A percentile compares a stretch with the other conserved stretches of the same genome.
These are phyloP conservation scores for Podospora bellae-mahoneyi DNA, from an alignment of 495 filamentous ascomycete species.

Conservation along the genomic window DNA sequence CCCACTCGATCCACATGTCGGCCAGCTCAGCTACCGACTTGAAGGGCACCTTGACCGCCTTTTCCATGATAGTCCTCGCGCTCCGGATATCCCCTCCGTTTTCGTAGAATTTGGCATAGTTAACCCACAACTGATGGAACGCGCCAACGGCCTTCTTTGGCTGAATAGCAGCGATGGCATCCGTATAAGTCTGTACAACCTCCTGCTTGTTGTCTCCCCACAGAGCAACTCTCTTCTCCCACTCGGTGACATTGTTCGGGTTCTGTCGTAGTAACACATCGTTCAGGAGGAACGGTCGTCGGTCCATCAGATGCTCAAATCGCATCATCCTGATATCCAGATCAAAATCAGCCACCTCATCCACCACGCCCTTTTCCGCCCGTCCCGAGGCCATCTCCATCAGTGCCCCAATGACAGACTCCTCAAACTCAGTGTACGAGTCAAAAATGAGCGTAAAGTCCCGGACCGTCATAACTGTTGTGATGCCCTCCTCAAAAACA, in stretches of 20 bases:
- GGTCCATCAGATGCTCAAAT: constrained; percentile 97
- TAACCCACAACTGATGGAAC: constrained; percentile 93
- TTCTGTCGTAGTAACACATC: constrained; percentile 95
- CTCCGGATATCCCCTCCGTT: constrained; percentile 78
- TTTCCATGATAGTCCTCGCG: constrained; percentile 91
- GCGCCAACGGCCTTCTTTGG: constrained; percentile 93
- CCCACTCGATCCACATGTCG: constrained; percentile 98
- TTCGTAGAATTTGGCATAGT: constrained; percentile 98
- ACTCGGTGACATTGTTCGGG: constrained; percentile 93
- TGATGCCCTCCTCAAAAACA: constrained; percentile 94
- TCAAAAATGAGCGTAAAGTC: constrained; percentile 98
- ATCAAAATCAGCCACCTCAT: constrained; percentile 90
- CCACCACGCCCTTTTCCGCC: constrained; percentile 73
- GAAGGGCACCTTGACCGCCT: constrained; percentile 95
- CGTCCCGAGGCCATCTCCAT: constrained; percentile 84
- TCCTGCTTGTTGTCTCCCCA: constrained; percentile 94
- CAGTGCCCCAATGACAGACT: constrained; percentile 84
- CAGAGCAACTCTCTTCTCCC: constrained; percentile 91
- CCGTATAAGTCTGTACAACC: constrained; percentile 90
- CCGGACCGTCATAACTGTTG: constrained; percentile 97
- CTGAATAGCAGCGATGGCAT: constrained; percentile 86
- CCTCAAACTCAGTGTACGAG: constrained; percentile 93
- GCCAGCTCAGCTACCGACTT: constrained; percentile 92
- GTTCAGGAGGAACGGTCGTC: constrained; percentile 93
- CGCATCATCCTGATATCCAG: constrained; percentile 96